A percentile compares a stretch with the other conserved stretches of the same genome.
phyloP scores from a whole-genome alignment of 177 flowering plant species.

The Vitis hybrid region DNA sequence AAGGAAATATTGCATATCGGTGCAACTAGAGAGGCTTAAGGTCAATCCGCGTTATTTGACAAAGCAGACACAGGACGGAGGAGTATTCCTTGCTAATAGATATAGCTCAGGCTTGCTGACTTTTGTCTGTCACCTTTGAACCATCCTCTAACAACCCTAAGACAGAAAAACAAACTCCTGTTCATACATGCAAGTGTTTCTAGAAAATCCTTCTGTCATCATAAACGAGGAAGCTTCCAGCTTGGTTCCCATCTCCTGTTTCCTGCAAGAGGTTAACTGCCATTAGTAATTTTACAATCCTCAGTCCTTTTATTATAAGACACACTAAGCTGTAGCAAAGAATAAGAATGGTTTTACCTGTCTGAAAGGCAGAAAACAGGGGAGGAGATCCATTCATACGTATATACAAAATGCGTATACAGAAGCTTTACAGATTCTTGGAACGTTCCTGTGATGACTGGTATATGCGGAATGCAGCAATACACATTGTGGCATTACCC shows the following conservation, averaged over 20 bases:
- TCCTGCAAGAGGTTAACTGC: constrained; percentile 1
- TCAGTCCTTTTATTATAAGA: too few relatives aligned
- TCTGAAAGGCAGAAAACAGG: neutral
- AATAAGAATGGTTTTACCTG: neutral
- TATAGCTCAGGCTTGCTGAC: too few relatives aligned
- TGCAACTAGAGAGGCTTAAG: neutral
- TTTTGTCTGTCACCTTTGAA: neutral
- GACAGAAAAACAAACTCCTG: neutral
- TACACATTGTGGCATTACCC: constrained; percentile 89
- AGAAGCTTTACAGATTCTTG: constrained; percentile 24
- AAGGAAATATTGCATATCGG: neutral
- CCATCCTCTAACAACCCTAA: neutral
- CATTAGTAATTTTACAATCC: neutral
- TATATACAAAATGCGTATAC: neutral
- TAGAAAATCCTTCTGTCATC: neutral
- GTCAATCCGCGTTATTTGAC: neutral
- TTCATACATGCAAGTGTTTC: neutral
- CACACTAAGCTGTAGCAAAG: too few relatives aligned
- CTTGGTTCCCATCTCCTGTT: neutral
- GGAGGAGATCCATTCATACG: neutral
- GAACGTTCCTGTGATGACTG: constrained; percentile 46
- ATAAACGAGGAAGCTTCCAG: neutral
- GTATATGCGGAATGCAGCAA: constrained; percentile 89
- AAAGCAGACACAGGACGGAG: neutral
- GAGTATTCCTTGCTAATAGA: neutral